Evolutionary conservation across 495 filamentous ascomycete species (phyloP), one percentile per base, ranked within the genome.

Genomic region (Ramalina peruviana): DNA sequence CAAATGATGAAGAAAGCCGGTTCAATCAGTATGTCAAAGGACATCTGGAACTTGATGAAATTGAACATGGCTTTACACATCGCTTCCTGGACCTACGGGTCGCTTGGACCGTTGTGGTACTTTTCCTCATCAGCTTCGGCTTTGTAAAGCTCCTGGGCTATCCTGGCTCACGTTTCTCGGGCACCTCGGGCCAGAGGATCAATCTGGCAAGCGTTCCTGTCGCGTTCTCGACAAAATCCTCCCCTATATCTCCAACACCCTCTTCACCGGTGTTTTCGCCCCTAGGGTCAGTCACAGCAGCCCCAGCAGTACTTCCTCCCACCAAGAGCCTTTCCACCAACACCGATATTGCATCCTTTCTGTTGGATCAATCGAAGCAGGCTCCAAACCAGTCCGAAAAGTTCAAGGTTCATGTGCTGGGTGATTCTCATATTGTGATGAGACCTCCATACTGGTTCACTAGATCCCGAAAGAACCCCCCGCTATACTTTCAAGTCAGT

Each of bases 351-450:
- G 53, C 60, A 2, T 43, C 63, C 19, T 57, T 65, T 40, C 58
- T 62, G 20, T 56, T 63, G 39, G 64, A 66, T 44, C 30, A 59
- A 41, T 53, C 50, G 43, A 55, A 60, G 21, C 38, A 57, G 27
- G 36, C 58, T 15, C 41, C 46, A 21, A 71, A 73, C 37, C 59
- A 65, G 36, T 66, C 64, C 1, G 66, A 74, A 38, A 53, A 62
- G 5, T 82, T 80, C 60, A 75, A 79, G 53, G 65, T 82, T n/a
- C 74, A 80, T 51, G 68, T 76, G 23, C 67, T 82, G 54, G 79
- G 77, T 9, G 74, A 82, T 52, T 72, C 68, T 50, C 72, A 83
- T 56, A 70, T 83, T 49, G 58, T 81, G 25, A 69, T 83, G 49
- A 75, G 73, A 42, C 72, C 78, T 11, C 75, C 78, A 12, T 67